These are phyloP conservation scores for Tolypocladium sp. DNA, from an alignment of 2,329 filamentous ascomycete genomes.

Conservation along the genomic window DNA sequence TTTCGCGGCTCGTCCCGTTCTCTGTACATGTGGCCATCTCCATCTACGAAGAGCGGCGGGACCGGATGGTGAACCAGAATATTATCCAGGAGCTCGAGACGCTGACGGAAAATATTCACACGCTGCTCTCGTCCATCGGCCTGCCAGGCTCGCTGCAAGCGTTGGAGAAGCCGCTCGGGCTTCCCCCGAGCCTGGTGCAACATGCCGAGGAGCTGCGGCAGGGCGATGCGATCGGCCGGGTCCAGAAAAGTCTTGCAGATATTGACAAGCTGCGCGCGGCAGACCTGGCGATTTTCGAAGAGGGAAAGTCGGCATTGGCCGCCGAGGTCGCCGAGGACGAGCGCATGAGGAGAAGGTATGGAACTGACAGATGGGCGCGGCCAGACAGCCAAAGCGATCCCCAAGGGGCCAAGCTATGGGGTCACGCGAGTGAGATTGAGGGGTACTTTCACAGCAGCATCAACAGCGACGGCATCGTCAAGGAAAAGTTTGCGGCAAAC, in stretches of 20 bases:
- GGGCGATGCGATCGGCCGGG: conserved; percentile 70
- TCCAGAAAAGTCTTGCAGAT: conserved; percentile 75
- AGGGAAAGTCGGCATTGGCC: conserved; percentile 69
- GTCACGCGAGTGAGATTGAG: conserved; percentile 68
- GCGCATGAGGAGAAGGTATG: conserved; percentile 64
- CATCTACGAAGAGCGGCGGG: conserved; percentile 86
- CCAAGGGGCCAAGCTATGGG: conserved; percentile 59
- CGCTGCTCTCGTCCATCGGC: conserved; percentile 71
- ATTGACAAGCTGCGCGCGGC: conserved; percentile 81
- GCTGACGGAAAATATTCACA: conserved; percentile 71
- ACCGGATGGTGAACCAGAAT: conserved; percentile 80
- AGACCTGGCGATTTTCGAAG: conserved; percentile 70
- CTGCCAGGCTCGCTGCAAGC: conserved; percentile 90
- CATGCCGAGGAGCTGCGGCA: conserved; percentile 93
- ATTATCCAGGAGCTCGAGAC: conserved; percentile 79
- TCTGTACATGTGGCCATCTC: conserved; percentile 91
- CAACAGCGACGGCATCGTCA: conserved; percentile 52
- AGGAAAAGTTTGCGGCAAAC: conserved; percentile 68
- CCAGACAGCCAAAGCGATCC: conserved; percentile 61
- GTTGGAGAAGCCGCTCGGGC: conserved; percentile 83
- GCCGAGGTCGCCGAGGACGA: conserved; percentile 81
- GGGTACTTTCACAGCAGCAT: conserved; percentile 67
- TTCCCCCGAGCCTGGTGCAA: conserved; percentile 76
- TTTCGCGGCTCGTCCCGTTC: conserved; percentile 88
- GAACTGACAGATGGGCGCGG: conserved; percentile 77